A percentile compares a stretch with the other conserved stretches of the same genome.
phyloP scores from a whole-genome alignment of 768 basidiomycete species.

The Cystofilobasidium ferigula region DNA sequence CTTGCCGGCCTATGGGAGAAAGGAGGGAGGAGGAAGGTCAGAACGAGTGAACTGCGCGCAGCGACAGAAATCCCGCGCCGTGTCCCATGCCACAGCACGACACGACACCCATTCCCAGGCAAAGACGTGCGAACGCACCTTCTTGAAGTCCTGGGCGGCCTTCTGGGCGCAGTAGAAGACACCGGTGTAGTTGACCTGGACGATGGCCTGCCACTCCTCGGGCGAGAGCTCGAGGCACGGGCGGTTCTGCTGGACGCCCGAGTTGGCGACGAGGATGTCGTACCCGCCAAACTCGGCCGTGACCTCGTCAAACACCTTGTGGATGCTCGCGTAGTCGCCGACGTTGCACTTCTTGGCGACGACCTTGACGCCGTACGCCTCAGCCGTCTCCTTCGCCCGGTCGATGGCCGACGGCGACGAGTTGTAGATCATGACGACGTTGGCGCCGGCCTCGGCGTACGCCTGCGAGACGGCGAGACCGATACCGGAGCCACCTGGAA shows the following conservation, averaged over 20 bases:
- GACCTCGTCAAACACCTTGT: conserved; percentile 17
- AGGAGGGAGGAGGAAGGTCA: too few relatives aligned
- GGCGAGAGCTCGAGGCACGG: conserved; percentile 11
- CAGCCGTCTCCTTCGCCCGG: conserved; percentile 22
- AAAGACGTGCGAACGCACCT: too few relatives aligned
- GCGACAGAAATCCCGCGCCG: too few relatives aligned
- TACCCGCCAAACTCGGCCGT: conserved; percentile 19
- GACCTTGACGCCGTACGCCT: conserved; percentile 21
- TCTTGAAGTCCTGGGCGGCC: conserved; percentile 21
- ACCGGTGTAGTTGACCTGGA: conserved; percentile 15
- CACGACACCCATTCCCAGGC: too few relatives aligned
- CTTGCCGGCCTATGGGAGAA: too few relatives aligned
- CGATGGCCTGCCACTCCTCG: conserved; percentile 5
- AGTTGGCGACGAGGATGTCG: conserved; percentile 27
- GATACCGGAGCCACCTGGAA: conserved; percentile 21
- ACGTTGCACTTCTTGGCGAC: conserved; percentile 26
- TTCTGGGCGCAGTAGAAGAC: conserved; percentile 25
- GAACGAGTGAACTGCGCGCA: too few relatives aligned
- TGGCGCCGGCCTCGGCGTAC: conserved; percentile 27
- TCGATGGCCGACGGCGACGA: conserved; percentile 17
- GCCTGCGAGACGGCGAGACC: conserved; percentile 26
- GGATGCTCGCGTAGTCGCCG: conserved; percentile 7
- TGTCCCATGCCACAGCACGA: too few relatives aligned
- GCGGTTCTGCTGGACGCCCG: conserved; percentile 26
- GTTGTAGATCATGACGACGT: conserved; percentile 27